Base-by-base conservation (phyloP, 495 filamentous ascomycete genomes). In the Apodospora peruviana region DNA sequence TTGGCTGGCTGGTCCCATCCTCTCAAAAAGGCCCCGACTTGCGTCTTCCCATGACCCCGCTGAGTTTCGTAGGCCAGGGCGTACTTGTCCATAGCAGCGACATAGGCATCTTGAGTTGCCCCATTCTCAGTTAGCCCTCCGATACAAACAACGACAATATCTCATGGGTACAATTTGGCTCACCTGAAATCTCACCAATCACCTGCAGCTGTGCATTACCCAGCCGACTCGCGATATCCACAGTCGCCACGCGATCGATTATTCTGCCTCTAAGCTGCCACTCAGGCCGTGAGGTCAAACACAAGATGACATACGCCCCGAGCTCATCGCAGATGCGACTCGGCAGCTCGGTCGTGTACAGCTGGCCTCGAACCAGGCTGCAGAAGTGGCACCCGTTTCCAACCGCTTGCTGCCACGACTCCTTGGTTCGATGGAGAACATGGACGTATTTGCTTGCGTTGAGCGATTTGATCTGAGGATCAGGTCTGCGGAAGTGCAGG, bases 251-350 rank as follows among this genome's bases (percentile, higher is more conserved):
- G 20, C 22, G 40, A 34, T 17, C 38, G 10, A 47, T 18, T 38
- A 23, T 32, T 5, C 27, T 32, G 44, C 17, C 48, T 21, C 14
- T 23, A 41, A 24, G n/a, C 24, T 17, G 12, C n/a, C 21, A 19
- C 25, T 21, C 7, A 32, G 37, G 3, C 7, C 17, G 16, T 5
- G 14, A 11, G 18, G 18, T 42, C 42, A 42, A 20, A 29, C 40
- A 1, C 38, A 57, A 41, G 7, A 57, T 40, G 43, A 57, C 41
- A 46, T 50, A 45, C 4, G 50, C 55, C 14, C 43, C 36, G 14
- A 57, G 37, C 21, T 43, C 21, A 14, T 51, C 47, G n/a, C 55
- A 57, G 10, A 43, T 17, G 2, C 24, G 22, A n/a, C 44, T 43
- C n/a, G 38, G 16, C 1, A 44, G 32, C 41, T 42, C 42, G 42